phyloP scores from a whole-genome alignment of 1,284 basidiomycete genomes.

The Rhodotorula sp. region DNA sequence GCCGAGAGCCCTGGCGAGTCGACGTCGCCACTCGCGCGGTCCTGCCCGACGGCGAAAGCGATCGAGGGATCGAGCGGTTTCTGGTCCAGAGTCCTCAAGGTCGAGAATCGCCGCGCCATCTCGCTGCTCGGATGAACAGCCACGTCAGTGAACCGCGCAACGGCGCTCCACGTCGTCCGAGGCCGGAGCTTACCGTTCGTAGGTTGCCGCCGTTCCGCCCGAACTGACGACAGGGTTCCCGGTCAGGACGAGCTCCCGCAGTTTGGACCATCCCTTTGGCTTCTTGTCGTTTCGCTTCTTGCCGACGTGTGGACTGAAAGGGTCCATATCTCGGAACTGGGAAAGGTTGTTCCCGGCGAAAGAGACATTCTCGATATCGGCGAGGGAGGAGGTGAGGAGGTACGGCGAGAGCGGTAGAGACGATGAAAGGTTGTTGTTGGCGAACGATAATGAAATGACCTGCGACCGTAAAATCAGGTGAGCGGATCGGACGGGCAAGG shows the following conservation, averaged over 20 bases:
- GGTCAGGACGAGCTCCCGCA: slow-evolving; percentile 72
- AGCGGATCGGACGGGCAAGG: background rate
- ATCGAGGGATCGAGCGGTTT: slow-evolving; percentile 58
- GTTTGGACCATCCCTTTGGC: slow-evolving; percentile 49
- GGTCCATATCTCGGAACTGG: slow-evolving; percentile 67
- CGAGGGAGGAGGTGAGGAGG: slow-evolving; percentile 64
- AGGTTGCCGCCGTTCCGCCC: slow-evolving; percentile 59
- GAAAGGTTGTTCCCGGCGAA: slow-evolving; percentile 69
- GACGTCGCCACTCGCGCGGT: background rate
- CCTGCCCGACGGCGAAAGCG: slow-evolving; percentile 29
- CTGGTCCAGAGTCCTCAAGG: slow-evolving; percentile 69
- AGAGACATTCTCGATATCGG: slow-evolving; percentile 73
- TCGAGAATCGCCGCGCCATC: slow-evolving; percentile 65
- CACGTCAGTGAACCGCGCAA: no score
- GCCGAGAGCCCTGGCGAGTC: slow-evolving; percentile 25
- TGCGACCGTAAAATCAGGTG: slow-evolving; percentile 46
- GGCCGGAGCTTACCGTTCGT: slow-evolving; percentile 60
- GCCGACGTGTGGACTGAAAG: slow-evolving; percentile 47
- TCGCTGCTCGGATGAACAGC: slow-evolving; percentile 55
- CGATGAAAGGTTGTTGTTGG: slow-evolving; percentile 57
- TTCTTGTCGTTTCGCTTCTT: slow-evolving; percentile 33
- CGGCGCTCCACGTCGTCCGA: no score
- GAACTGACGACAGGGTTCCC: slow-evolving; percentile 73
- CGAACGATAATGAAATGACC: slow-evolving; percentile 74
- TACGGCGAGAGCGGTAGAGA: slow-evolving; percentile 55